Base-by-base conservation (phyloP, 2,329 filamentous ascomycete genomes). In the Colletotrichum scovillei region DNA sequence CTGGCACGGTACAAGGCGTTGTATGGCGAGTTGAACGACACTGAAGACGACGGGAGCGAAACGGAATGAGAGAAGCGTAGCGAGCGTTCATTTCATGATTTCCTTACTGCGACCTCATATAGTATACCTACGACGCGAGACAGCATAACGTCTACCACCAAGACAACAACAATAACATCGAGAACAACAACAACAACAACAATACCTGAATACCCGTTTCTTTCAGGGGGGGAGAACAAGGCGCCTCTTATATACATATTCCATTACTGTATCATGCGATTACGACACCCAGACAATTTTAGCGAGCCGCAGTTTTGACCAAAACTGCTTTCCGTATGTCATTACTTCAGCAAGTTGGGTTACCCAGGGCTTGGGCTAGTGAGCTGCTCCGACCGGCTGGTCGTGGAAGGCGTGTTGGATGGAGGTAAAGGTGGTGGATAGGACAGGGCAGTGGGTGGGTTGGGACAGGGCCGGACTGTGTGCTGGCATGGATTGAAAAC, bases 1-100 rank as follows among this genome's bases (percentile, higher is more conserved):
- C 84, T 95, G 60, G 86, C 90, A 79, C 83, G 82, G 70, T 92
- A 93, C 81, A 91, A 88, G 78, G 84, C 84, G 35, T 83, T 80
- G 63, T 91, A 85, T 74, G 89, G 89, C 53, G 81, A 83, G 5
- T 78, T 90, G 42, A 79, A 80, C 63, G 78, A 77, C 70, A 74
- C 75, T 14, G 75, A 79, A 26, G 79, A 81, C 42, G 42, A 49
- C 38, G 82, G 79, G 56, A 83, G 80, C 73, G 81, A 82, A 42
- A 82, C 81, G 22, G 78, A 78, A 32, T 77, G 79, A 65, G 80
- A 81, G 71, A 72, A 70, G 56, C 42, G 56, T 32, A 38, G 56
- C 67, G 60, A 71, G 71, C 67, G 60, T 71, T 73, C 56, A 55
- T 57, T 58, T 73, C 71, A 70, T 63, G 60, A 71, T 73, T 71